Evolutionary conservation across 1,139 yeast species (phyloP).

Genomic region (Citeromyces siamensis): DNA sequence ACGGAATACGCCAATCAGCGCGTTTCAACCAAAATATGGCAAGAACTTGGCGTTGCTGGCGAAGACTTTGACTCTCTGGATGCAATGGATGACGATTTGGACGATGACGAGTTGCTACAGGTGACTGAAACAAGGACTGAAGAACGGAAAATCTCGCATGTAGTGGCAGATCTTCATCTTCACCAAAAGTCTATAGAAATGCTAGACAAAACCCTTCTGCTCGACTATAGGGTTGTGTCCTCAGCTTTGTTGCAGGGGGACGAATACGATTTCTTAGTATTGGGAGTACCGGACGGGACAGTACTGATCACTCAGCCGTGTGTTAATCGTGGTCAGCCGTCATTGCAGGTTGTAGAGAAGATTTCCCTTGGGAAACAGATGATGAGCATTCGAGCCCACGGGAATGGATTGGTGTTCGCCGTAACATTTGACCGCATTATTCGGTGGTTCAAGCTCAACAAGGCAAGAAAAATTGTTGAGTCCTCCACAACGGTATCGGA

Average conservation of each 20-base stretch:
- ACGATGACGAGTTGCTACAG: background rate
- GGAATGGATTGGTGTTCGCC: background rate
- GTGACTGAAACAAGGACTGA: background rate
- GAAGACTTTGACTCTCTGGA: constrained; percentile 4
- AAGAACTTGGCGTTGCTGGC: background rate
- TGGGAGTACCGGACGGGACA: background rate
- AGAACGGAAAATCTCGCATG: background rate
- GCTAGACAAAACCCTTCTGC: background rate
- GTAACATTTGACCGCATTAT: background rate
- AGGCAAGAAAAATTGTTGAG: background rate
- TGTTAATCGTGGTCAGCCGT: background rate
- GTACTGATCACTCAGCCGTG: background rate
- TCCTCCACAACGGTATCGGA: background rate
- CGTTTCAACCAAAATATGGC: background rate
- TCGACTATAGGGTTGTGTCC: background rate
- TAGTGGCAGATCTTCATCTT: background rate
- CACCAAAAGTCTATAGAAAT: background rate
- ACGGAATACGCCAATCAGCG: background rate
- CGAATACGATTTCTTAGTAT: background rate
- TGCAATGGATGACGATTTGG: constrained; percentile 4
- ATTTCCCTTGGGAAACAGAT: background rate
- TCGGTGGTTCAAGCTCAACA: background rate
- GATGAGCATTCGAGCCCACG: background rate
- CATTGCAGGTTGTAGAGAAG: background rate
- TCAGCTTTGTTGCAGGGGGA: background rate